A percentile compares a stretch with the other conserved stretches of the same genome.
These are phyloP conservation scores for Auricularia heimuer DNA, from an alignment of 768 basidiomycete species.

Conservation along the genomic window DNA sequence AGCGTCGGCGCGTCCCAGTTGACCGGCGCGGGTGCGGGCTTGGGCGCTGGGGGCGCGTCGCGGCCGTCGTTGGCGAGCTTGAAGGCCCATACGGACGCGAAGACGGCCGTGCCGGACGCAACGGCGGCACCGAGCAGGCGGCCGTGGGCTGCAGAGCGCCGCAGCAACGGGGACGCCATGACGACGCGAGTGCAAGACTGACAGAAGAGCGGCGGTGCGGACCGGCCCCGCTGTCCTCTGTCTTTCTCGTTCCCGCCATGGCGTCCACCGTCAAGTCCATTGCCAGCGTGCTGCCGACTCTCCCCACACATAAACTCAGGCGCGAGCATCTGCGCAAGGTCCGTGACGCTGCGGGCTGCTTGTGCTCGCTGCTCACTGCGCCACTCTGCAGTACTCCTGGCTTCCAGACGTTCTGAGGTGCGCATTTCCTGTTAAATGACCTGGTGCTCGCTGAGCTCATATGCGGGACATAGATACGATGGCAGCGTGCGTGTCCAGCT, in stretches of 20 bases:
- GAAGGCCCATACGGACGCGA: background rate
- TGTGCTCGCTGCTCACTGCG: background rate
- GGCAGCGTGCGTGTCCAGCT: background rate
- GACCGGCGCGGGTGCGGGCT: background rate
- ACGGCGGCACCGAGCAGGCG: too few species aligned
- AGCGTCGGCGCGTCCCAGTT: conserved; percentile 21
- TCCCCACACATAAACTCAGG: background rate
- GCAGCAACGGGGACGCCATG: too few species aligned
- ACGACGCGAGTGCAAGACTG: too few species aligned
- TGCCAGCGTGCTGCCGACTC: background rate
- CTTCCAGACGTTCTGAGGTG: background rate
- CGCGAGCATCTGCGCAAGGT: background rate
- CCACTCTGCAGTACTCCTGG: background rate
- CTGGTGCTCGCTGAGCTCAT: background rate
- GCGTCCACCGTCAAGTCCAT: background rate
- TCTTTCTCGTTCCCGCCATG: background rate
- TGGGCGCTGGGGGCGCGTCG: background rate
- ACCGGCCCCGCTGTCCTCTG: too few species aligned
- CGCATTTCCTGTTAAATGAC: background rate
- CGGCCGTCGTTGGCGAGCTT: background rate
- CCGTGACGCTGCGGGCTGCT: background rate
- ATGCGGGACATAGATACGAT: background rate
- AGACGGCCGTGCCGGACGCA: too few species aligned
- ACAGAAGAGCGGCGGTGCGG: too few species aligned
- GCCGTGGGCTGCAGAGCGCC: too few species aligned